These are phyloP conservation scores for Moelleriella libera DNA, from an alignment of 2,329 filamentous ascomycete genomes.

Conservation along the genomic window DNA sequence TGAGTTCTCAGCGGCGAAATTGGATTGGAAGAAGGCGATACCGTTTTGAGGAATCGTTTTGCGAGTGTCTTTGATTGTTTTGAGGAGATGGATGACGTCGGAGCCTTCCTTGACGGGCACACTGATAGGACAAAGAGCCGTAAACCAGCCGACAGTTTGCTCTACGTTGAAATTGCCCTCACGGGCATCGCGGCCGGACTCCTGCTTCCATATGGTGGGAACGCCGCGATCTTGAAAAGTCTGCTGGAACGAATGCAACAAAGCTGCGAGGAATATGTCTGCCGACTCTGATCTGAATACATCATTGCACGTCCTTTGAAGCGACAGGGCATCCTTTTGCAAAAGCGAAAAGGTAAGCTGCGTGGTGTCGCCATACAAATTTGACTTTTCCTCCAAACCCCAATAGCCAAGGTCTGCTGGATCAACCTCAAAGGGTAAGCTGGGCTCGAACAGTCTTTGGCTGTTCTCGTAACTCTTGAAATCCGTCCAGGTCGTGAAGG, in stretches of 20 bases:
- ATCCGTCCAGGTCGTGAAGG: conserved; percentile 35
- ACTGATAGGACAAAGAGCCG: conserved; percentile 37
- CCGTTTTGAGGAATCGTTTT: conserved; percentile 28
- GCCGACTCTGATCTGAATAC: conserved; percentile 36
- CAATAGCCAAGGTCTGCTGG: conserved; percentile 31
- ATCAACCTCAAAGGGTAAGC: conserved; percentile 23
- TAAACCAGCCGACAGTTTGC: conserved; percentile 47
- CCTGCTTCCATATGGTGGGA: conserved; percentile 41
- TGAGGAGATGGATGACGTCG: conserved; percentile 35
- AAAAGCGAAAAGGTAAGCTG: conserved; percentile 27
- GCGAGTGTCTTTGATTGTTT: conserved; percentile 38
- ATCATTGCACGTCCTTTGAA: conserved; percentile 27
- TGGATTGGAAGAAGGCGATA: conserved; percentile 32
- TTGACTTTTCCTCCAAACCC: conserved; percentile 25
- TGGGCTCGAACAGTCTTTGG: conserved; percentile 13
- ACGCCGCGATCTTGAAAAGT: conserved; percentile 35
- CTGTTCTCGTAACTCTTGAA: conserved; percentile 25
- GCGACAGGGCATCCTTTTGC: conserved; percentile 24
- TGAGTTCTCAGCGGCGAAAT: conserved; percentile 21
- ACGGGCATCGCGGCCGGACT: conserved; percentile 30
- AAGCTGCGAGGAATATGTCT: conserved; percentile 38
- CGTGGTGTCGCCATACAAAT: conserved; percentile 29
- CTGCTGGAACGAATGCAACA: conserved; percentile 40
- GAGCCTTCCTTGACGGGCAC: conserved; percentile 27
- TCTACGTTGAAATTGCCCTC: conserved; percentile 34